Evolutionary conservation across 257 asterid species (phyloP).

Genomic region (Verbascum thapsus): DNA sequence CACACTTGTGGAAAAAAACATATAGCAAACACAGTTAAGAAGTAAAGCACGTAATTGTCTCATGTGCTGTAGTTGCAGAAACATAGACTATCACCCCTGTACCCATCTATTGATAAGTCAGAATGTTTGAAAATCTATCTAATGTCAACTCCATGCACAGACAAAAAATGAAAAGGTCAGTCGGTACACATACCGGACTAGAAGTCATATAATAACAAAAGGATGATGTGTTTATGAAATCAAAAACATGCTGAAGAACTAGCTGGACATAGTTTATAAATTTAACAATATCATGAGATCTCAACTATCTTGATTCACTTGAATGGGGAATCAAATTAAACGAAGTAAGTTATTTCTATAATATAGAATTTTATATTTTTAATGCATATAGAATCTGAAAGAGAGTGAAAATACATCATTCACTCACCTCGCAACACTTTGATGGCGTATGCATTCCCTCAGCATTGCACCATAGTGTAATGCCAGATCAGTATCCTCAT

Average conservation of each 20-base stretch:
- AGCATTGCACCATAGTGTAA: slow-evolving; percentile 67
- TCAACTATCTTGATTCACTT: too few species aligned
- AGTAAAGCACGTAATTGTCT: slow-evolving; percentile 9
- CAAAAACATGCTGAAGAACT: slow-evolving; percentile 3
- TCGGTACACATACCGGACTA: background rate
- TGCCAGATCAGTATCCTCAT: slow-evolving; percentile 58
- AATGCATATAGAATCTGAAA: background rate
- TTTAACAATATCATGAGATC: background rate
- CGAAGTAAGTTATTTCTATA: too few species aligned
- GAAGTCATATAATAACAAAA: slow-evolving; percentile 7
- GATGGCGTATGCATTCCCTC: slow-evolving; percentile 74
- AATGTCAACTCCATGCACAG: background rate
- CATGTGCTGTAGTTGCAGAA: slow-evolving; percentile 16
- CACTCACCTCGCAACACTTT: slow-evolving; percentile 62
- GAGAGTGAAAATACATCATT: background rate
- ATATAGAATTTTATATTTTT: too few species aligned
- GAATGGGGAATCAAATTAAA: too few species aligned
- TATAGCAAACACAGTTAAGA: background rate
- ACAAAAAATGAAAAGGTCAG: background rate
- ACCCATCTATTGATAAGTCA: background rate
- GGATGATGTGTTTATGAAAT: background rate
- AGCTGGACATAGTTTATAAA: background rate
- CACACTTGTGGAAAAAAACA: slow-evolving; percentile 15
- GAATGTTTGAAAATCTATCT: background rate
- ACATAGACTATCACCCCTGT: background rate